phyloP scores from a whole-genome alignment of 306 rosid genomes.

The Gynostemma pentaphyllum region DNA sequence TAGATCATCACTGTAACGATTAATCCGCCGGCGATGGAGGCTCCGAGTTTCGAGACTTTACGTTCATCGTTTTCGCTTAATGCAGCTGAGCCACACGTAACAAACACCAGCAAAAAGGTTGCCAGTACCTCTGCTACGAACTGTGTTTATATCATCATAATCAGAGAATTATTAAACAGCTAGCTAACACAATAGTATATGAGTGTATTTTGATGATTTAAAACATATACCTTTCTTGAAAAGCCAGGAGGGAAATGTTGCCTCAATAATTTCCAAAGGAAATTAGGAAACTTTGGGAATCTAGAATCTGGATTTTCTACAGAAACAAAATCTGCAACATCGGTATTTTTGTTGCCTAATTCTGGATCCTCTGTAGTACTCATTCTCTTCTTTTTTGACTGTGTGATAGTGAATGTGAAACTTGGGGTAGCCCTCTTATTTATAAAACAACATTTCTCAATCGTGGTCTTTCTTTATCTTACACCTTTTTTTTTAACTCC shows the following conservation, averaged over 20 bases:
- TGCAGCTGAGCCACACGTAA: conserved; percentile 60
- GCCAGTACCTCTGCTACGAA: conserved; percentile 65
- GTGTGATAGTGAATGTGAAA: neutral
- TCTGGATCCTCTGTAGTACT: conserved; percentile 1
- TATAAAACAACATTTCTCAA: too few relatives aligned
- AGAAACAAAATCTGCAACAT: conserved; percentile 4
- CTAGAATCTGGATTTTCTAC: conserved; percentile 11
- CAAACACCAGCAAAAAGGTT: conserved; percentile 63
- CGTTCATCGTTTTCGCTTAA: conserved; percentile 31
- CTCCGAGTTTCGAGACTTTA: conserved; percentile 50
- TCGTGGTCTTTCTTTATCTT: too few relatives aligned
- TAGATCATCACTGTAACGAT: conserved; percentile 69
- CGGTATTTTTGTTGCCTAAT: neutral
- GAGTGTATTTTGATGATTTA: neutral
- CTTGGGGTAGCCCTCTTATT: too few relatives aligned
- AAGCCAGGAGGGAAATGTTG: conserved; percentile 40
- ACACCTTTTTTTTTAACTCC: too few relatives aligned
- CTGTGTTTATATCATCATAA: conserved; percentile 20
- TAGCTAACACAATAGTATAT: too few relatives aligned
- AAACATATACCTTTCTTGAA: neutral
- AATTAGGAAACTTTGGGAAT: neutral
- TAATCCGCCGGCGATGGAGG: conserved; percentile 61
- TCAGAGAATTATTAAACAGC: neutral
- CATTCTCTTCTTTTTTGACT: conserved; percentile 18
- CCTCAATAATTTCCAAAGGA: conserved; percentile 10